Base-by-base conservation (phyloP, 1,284 basidiomycete genomes). In the Ustilago esculenta region DNA sequence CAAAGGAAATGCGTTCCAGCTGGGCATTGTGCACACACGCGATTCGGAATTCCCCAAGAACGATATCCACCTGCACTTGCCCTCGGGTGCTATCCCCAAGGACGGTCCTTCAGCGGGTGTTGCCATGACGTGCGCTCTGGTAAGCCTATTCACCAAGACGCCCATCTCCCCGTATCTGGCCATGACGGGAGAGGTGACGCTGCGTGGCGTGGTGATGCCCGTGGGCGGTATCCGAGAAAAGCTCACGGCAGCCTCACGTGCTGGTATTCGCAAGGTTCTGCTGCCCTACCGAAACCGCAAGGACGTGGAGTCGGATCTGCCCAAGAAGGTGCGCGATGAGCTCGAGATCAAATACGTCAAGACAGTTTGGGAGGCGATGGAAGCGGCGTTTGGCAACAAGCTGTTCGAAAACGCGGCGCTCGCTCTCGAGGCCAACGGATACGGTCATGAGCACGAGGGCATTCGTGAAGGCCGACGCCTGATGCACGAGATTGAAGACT, bases 61-160 rank as follows among this genome's bases (percentile, higher is more conserved):
- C 51, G 92, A 94, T 76, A 85, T 94, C 10, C 93, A 95, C 73
- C 83, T 94, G n/a, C 92, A 95, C 79, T 84, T 94, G 34, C 92
- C 92, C 1, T 87, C 89, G 1, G 92, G 92, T 1, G 90, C 91
- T 2, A 90, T 92, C 80, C 92, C 89, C 85, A 94, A 94, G 84
- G 92, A 94, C 78, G 92, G 92, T 0, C 92, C 92, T 42, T 66
- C 72, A 72, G 92, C 92, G 0, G 92, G 92, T 5, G 86, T 94
- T 17, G 91, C 92, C 2, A 92, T 94, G 87, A 87, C 88, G 1
- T 91, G 91, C 72, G 92, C 92, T 0, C 87, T 94, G 48, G 90
- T 93, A 12, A 92, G 90, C 5, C 84, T 94, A 30, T 84, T 93
- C 37, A 91, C 90, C 5, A 90, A 90, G 2, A 87, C 87, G 12